phyloP scores from a whole-genome alignment of 345 rosid genomes.

The Heritiera littoralis region DNA sequence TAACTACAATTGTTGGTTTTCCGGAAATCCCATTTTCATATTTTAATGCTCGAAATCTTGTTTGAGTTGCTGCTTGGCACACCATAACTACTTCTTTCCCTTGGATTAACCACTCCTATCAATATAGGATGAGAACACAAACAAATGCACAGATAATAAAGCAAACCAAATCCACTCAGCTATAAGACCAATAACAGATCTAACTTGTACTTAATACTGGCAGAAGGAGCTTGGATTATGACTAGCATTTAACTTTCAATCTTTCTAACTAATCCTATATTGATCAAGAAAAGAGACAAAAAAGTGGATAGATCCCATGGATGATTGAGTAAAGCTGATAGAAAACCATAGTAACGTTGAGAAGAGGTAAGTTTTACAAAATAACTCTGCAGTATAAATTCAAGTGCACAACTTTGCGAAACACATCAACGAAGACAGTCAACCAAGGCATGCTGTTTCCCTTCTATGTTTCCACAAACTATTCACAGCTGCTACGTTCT shows the following conservation, averaged over 20 bases:
- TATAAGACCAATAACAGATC: slow-evolving; percentile 11
- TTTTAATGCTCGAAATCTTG: slow-evolving; percentile 90
- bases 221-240: slow-evolving; percentile 8
- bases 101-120: slow-evolving; percentile 27
- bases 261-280: slow-evolving; percentile 51
- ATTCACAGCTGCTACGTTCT: slow-evolving; percentile 20
- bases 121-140: slow-evolving; percentile 14
- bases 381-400: slow-evolving; percentile 89
- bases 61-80: slow-evolving; percentile 95
- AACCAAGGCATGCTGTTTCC: slow-evolving; percentile 73
- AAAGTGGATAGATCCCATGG: slow-evolving; percentile 54
- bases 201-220: slow-evolving; percentile 5
- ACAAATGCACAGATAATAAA: slow-evolving; percentile 17
- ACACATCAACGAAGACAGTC: slow-evolving; percentile 52
- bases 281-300: slow-evolving; percentile 39
- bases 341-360: slow-evolving; percentile 6
- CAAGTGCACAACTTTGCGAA: slow-evolving; percentile 58
- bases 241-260: not conserved
- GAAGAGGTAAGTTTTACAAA: slow-evolving; percentile 45
- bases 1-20: slow-evolving; percentile 73
- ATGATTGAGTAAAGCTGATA: slow-evolving; percentile 18
- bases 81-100: slow-evolving; percentile 81
- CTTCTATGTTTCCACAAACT: slow-evolving; percentile 14
- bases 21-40: slow-evolving; percentile 89
- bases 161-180: slow-evolving; percentile 4